Evolutionary conservation across 371 early-diverging fungal genomes (phyloP).

Genomic region (Rhizopus stolonifer): DNA sequence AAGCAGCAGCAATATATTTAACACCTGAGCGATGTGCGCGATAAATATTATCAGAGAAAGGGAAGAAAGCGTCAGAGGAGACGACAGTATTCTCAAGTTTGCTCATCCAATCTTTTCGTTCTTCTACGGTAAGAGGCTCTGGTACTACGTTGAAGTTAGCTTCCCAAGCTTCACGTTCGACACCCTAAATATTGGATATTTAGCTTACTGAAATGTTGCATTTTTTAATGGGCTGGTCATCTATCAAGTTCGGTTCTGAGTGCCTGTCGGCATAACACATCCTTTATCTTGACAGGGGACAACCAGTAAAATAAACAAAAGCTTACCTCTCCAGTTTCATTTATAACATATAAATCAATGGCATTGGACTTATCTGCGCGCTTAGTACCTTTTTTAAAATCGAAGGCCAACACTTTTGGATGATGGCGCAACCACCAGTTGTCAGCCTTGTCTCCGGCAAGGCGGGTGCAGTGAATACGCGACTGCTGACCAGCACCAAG

Average conservation of each 20-base stretch:
- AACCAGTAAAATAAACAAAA: neutral
- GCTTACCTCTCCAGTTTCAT: slow-evolving; percentile 72
- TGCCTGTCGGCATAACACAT: too few species aligned
- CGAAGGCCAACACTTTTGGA: slow-evolving; percentile 82
- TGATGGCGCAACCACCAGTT: slow-evolving; percentile 98
- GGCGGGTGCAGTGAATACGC: slow-evolving; percentile 95
- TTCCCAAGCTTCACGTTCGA: slow-evolving; percentile 79
- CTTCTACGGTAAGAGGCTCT: slow-evolving; percentile 72
- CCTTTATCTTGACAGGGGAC: too few species aligned
- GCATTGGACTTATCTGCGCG: slow-evolving; percentile 96
- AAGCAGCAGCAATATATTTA: slow-evolving; percentile 85
- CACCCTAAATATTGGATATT: too few species aligned
- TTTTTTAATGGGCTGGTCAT: too few species aligned
- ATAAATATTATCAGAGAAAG: slow-evolving; percentile 95
- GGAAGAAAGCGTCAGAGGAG: slow-evolving; percentile 98
- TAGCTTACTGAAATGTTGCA: too few species aligned
- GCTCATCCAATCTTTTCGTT: slow-evolving; percentile 77
- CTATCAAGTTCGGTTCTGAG: too few species aligned
- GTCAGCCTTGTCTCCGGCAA: slow-evolving; percentile 98
- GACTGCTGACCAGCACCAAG: slow-evolving; percentile 98
- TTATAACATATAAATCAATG: slow-evolving; percentile 91
- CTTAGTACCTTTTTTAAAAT: slow-evolving; percentile 87
- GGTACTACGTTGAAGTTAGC: slow-evolving; percentile 81
- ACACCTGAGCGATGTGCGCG: slow-evolving; percentile 89
- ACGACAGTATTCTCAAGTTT: slow-evolving; percentile 75